Evolutionary conservation across 768 basidiomycete genomes (phyloP).

Genomic region (Rhodosporidiobolus sp.): DNA sequence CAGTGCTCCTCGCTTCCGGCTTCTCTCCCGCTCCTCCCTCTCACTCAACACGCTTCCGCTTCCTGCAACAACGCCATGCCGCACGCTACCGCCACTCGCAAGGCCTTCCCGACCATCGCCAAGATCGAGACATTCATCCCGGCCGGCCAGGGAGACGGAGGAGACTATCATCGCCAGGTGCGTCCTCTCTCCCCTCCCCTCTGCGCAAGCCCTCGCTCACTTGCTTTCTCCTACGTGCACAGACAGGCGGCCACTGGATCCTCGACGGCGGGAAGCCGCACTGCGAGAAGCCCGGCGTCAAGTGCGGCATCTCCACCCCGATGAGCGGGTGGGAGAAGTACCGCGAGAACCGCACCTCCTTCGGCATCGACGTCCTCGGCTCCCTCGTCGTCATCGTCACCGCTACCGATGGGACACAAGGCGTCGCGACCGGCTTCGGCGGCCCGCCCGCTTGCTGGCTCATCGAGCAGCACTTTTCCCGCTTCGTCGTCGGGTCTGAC

Average conservation of each 20-base stretch:
- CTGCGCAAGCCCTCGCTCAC: too few relatives aligned
- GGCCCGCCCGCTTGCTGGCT: conserved; percentile 50
- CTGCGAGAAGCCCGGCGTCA: conserved; percentile 39
- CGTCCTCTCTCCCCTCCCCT: too few relatives aligned
- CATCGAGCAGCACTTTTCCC: conserved; percentile 51
- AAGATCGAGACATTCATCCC: conserved; percentile 51
- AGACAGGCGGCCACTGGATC: conserved; percentile 49
- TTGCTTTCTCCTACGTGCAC: too few relatives aligned
- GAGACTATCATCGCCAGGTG: conserved; percentile 51
- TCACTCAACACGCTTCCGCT: too few relatives aligned
- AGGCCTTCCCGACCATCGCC: conserved; percentile 37
- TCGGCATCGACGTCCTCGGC: conserved; percentile 52
- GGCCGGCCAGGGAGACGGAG: conserved; percentile 48
- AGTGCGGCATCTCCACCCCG: conserved; percentile 49
- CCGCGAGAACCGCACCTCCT: conserved; percentile 46
- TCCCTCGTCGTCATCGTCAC: conserved; percentile 51
- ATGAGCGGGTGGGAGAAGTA: conserved; percentile 50
- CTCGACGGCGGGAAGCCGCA: conserved; percentile 28
- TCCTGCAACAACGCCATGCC: background rate
- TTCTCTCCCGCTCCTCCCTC: too few relatives aligned
- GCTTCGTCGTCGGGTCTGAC: conserved; percentile 51
- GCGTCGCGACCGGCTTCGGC: conserved; percentile 43
- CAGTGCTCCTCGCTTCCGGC: too few relatives aligned
- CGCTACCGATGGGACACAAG: conserved; percentile 49
- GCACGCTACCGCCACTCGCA: background rate